Evolutionary conservation across 306 rosid genomes (phyloP).

Genomic region (Spatholobus suberectus): DNA sequence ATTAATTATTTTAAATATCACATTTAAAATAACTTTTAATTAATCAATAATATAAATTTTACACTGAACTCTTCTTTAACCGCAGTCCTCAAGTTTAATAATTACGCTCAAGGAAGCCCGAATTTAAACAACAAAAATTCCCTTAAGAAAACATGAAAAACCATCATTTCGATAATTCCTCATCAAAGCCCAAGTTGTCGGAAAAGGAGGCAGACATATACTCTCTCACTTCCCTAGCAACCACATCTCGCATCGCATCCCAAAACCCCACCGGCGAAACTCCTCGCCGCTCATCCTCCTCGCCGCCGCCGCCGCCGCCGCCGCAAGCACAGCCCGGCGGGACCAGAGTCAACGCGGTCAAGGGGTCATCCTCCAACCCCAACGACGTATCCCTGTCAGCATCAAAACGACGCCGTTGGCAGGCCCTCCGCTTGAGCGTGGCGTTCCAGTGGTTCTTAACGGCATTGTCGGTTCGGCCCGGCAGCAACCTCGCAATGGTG

Average conservation of each 20-base stretch:
- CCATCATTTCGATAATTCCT: not conserved
- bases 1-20: too few relatives aligned
- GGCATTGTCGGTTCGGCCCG: slow-evolving; percentile 89
- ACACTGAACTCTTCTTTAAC: not conserved
- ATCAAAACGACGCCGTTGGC: not conserved
- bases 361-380: slow-evolving; percentile 58
- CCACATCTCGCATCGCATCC: slow-evolving; percentile 72
- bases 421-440: slow-evolving; percentile 66
- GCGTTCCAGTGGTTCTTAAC: slow-evolving; percentile 95
- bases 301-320: not conserved
- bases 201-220: slow-evolving; percentile 57
- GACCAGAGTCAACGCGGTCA: slow-evolving; percentile 79
- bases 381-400: too few relatives aligned
- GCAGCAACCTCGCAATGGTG: slow-evolving; percentile 77
- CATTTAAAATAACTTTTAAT: not conserved
- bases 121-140: not conserved
- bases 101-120: not conserved
- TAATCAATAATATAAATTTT: not conserved
- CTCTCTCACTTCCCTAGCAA: slow-evolving; percentile 76
- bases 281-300: slow-evolving; percentile 9
- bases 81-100: not conserved
- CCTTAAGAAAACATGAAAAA: not conserved
- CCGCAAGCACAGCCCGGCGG: slow-evolving; percentile 57
- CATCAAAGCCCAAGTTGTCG: slow-evolving; percentile 40
- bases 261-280: slow-evolving; percentile 62